Base-by-base conservation (phyloP, 139 green algal species). In the Coelastrella sp. region DNA sequence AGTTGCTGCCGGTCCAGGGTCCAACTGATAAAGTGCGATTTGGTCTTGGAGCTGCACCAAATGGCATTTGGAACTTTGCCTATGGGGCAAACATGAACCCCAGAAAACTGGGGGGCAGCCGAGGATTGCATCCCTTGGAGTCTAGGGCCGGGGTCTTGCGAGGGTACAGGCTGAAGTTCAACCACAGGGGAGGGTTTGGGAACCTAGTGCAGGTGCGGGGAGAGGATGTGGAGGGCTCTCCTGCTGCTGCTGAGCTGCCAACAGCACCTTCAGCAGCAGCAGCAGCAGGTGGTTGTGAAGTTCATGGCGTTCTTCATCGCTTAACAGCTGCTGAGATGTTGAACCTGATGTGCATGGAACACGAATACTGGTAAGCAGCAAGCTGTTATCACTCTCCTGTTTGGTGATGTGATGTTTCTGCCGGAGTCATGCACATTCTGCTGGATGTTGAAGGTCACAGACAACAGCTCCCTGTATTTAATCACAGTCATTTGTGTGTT, bases 31-130 rank as follows among this genome's bases (percentile, higher is more conserved):
- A 56, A n/a, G 22, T 61, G 7, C 68, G 14, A 24, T 65, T 78
- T 72, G 65, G 74, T 6, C 56, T 90, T 5, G 74, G 73, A 17
- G 85, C 49, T 49, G 73, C 85, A 9, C 15, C 6, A 22, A 12
- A 7, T 78, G 90, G 87, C 19, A 78, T 95, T 10, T 96, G 94
- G 93, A 93, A 93, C 72, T 96, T 97, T 89, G 92, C 93, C 5
- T 97, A 93, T 66, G 95, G 95, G 4, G 94, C 92, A 8, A 96
- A 96, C 92, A 94, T 96, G 80, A 90, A 27, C 17, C 83, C 91
- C 7, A 27, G 78, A 27, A 96, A 96, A 90, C 85, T 95, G 22
- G 86, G 82, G 7, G 72, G 72, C 57, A 75, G 20, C 7, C 61
- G 93, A 0, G 89, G 92, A 57, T 81, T 95, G 20, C 89, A 60